Conservation (phyloP, 1,284 basidiomycete genomes). For the Flammula alnicola region DNA sequence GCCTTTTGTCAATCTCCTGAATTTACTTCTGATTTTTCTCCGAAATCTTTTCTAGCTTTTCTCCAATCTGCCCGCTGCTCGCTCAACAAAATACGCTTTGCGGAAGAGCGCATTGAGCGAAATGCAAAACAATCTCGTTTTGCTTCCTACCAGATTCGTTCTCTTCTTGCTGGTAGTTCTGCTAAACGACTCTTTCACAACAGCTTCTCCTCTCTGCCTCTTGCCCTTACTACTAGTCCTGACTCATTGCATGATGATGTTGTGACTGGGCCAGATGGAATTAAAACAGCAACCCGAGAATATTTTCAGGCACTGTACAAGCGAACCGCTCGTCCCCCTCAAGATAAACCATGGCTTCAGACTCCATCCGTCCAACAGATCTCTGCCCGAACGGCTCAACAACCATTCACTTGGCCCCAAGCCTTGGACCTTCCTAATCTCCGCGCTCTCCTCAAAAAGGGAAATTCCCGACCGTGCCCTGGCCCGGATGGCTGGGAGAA, state of each 20-base stretch:
- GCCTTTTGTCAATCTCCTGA: slow-evolving; percentile 1
- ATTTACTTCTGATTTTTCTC: not conserved
- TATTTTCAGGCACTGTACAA: slow-evolving; percentile 12
- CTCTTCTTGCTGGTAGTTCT: slow-evolving; percentile 8
- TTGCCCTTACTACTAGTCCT: slow-evolving; percentile 2
- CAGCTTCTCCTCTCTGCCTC: slow-evolving; percentile 4
- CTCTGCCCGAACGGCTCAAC: not conserved
- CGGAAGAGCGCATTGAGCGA: slow-evolving; percentile 4
- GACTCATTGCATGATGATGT: not conserved
- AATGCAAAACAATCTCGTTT: not conserved
- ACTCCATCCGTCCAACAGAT: slow-evolving; percentile 4
- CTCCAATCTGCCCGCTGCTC: not conserved
- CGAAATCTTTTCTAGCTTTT: not conserved
- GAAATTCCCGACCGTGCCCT: slow-evolving; percentile 29
- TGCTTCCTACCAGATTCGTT: not conserved
- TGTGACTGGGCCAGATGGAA: slow-evolving; percentile 5
- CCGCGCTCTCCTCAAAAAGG: slow-evolving; percentile 24
- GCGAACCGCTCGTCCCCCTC: slow-evolving; percentile 1
- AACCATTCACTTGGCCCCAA: slow-evolving; percentile 30
- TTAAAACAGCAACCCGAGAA: slow-evolving; percentile 4
- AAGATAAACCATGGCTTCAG: slow-evolving; percentile 6
- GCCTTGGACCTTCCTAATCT: slow-evolving; percentile 13
- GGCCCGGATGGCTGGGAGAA: slow-evolving; percentile 39
- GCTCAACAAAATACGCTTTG: slow-evolving; percentile 11
- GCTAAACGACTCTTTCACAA: slow-evolving; percentile 1